Base-by-base conservation (phyloP, 352 stramenopile genomes). In the Phytophthora sojae region DNA sequence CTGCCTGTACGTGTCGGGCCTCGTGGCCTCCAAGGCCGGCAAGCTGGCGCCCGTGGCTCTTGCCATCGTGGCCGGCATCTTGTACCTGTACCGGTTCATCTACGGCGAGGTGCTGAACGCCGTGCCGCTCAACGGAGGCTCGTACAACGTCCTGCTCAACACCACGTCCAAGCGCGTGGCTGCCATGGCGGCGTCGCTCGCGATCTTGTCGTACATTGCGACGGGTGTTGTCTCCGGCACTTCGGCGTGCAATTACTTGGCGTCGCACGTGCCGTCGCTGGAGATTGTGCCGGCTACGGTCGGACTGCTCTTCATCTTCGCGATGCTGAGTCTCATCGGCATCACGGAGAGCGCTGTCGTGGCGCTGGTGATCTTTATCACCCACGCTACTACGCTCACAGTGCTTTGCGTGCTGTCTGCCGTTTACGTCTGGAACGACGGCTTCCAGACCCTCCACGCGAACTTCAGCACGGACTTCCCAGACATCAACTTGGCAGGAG, bases 61-160 rank as follows among this genome's bases (percentile, higher is more conserved):
- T 47, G 77, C 86, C 6, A 74, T 98, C n/a, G 95, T 98, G 42
- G 94, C 92, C 1, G 88, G 83, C 11, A 91, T 96, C 69, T 77
- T 97, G 23, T 97, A 97, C 69, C 70, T 95, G 42, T 95, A 94
- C 73, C 92, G 91, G 21, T 97, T 97, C 71, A 98, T 99, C 78
- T 99, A 99, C 73, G 92, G 90, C 45, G 96, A 99, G 68, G 96
- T 97, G 29, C 89, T 96, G 61, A 93, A 93, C 74, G 96, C 96
- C 19, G 91, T 99, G 44, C 95, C 95, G 9, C 90, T 98, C 57
- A 98, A 99, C 77, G 96, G 96, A 61, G 96, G 96, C 62, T 97
- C 94, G 49, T 99, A 98, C 83, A 99, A 98, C 73, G 91, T 98
- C 53, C 83, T 99, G 60, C 85, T 99, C 52, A 98, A 99, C 83